Percentiles rank a stretch among this genome's conserved stretches.
phyloP scores from a whole-genome alignment of 2,329 filamentous ascomycete species.

The Emericellopsis atlantica region DNA sequence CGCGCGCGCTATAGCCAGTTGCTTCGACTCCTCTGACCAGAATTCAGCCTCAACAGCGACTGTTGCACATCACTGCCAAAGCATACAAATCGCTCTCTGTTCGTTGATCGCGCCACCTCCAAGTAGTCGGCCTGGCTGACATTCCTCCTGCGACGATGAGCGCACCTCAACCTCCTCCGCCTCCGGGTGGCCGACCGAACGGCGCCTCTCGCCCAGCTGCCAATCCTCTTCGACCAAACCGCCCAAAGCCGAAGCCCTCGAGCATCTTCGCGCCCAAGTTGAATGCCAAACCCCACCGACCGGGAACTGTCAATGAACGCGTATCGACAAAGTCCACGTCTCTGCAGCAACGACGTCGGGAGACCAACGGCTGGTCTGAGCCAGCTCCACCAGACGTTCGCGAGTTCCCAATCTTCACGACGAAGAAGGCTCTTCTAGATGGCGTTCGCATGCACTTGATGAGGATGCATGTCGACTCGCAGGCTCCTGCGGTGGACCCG shows the following conservation, averaged over 20 bases:
- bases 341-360: conserved; percentile 26
- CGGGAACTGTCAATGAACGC: neutral
- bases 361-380: conserved; percentile 46
- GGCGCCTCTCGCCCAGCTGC: neutral
- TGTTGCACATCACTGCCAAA: too few species aligned
- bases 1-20: too few species aligned
- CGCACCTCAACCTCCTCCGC: conserved; percentile 21
- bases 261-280: conserved; percentile 31
- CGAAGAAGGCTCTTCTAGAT: conserved; percentile 67
- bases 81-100: too few species aligned
- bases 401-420: conserved; percentile 62
- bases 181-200: conserved; percentile 16
- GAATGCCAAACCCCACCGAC: conserved; percentile 9
- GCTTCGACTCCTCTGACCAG: too few species aligned
- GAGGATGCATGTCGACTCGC: conserved; percentile 53
- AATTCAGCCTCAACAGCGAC: too few species aligned
- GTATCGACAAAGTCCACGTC: neutral
- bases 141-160: conserved; percentile 24
- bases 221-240: conserved; percentile 23
- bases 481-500: conserved; percentile 53
- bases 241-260: conserved; percentile 55
- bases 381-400: conserved; percentile 35
- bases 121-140: neutral
- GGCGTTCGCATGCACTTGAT: conserved; percentile 80
- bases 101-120: too few species aligned